phyloP scores from a whole-genome alignment of 306 rosid genomes.

The Phaseolus lunatus region DNA sequence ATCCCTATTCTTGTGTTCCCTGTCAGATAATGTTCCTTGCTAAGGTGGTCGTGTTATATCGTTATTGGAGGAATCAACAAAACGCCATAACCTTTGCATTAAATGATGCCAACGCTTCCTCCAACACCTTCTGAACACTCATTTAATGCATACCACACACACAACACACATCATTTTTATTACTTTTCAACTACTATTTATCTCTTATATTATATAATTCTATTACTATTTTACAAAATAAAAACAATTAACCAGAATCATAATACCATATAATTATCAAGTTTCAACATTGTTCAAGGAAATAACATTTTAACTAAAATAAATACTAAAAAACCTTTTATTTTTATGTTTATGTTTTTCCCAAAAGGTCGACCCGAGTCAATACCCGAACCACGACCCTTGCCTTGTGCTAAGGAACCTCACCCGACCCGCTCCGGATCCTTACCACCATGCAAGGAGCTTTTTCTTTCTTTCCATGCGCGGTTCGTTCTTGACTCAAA shows the following conservation, averaged over 20 bases:
- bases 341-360: background rate
- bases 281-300: no score
- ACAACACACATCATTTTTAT: no score
- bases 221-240: no score
- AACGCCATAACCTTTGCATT: background rate
- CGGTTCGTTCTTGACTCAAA: constrained; percentile 99
- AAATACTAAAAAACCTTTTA: background rate
- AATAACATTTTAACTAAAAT: background rate
- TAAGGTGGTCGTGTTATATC: no score
- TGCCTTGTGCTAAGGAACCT: constrained; percentile 56
- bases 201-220: no score
- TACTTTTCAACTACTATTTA: no score
- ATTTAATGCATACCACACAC: background rate
- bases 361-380: constrained; percentile 78
- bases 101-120: background rate
- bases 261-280: background rate
- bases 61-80: background rate
- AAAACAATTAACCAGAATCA: background rate
- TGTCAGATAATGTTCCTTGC: no score
- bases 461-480: constrained; percentile 27
- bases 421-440: constrained; percentile 17
- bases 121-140: background rate
- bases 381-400: constrained; percentile 99
- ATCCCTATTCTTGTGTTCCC: no score
- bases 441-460: constrained; percentile 76